phyloP scores from a whole-genome alignment of 1,284 basidiomycete genomes.

The Ganoderma resinaceum region DNA sequence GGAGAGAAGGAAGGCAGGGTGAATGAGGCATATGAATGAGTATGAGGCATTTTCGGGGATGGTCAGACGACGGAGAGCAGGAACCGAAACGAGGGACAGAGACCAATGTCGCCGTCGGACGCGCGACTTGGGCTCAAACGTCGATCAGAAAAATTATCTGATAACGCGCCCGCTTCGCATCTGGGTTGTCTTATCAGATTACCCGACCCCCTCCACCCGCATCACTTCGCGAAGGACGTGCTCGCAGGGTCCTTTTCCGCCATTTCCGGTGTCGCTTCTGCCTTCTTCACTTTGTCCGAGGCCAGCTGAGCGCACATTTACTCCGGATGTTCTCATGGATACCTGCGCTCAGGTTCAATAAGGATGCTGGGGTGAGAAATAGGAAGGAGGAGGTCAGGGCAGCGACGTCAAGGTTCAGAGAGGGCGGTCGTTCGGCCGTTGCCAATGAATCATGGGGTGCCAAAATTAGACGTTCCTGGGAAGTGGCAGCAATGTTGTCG shows the following conservation, averaged over 20 bases:
- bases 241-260: conserved; percentile 7
- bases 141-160: conserved; percentile 39
- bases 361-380: background rate
- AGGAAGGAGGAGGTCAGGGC: background rate
- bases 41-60: conserved; percentile 26
- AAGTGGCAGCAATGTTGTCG: background rate
- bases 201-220: background rate
- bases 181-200: conserved; percentile 32
- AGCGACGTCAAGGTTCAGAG: background rate
- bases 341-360: background rate
- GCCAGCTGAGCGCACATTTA: conserved; percentile 1
- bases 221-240: conserved; percentile 1
- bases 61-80: conserved; percentile 17
- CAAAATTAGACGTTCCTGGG: background rate
- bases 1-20: conserved; percentile 11
- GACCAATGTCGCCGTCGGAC: conserved; percentile 6
- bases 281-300: background rate
- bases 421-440: background rate
- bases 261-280: background rate
- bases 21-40: conserved; percentile 22
- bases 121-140: background rate
- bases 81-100: conserved; percentile 11
- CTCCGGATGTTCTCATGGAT: background rate
- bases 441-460: background rate
- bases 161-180: conserved; percentile 30